A percentile compares a stretch with the other conserved stretches of the same genome.
These are phyloP conservation scores for Phaffomyces antillensis DNA, from an alignment of 805 yeast species.

Conservation along the genomic window DNA sequence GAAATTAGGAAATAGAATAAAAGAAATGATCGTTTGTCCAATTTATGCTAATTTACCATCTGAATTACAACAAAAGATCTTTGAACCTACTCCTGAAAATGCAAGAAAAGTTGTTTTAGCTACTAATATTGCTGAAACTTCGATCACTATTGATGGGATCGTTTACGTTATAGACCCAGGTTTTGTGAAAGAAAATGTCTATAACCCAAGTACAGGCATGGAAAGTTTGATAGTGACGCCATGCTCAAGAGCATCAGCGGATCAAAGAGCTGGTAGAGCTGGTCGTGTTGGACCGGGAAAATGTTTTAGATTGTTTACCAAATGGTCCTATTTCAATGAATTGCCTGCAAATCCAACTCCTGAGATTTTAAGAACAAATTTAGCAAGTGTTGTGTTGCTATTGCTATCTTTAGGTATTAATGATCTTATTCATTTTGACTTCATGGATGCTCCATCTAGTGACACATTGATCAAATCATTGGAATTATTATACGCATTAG, in stretches of 20 bases:
- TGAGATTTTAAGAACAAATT: slow-evolving; percentile 81
- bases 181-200: slow-evolving; percentile 85
- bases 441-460: slow-evolving; percentile 83
- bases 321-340: slow-evolving; percentile 72
- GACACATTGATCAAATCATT: slow-evolving; percentile 67
- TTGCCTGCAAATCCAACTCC: slow-evolving; percentile 78
- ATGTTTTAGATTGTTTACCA: slow-evolving; percentile 84
- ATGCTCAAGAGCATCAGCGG: slow-evolving; percentile 91
- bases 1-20: slow-evolving; percentile 46
- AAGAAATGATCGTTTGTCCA: slow-evolving; percentile 68
- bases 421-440: slow-evolving; percentile 76
- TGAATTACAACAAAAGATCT: slow-evolving; percentile 73
- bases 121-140: slow-evolving; percentile 96
- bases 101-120: slow-evolving; percentile 86
- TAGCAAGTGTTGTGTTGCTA: slow-evolving; percentile 68
- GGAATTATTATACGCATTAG: slow-evolving; percentile 76
- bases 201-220: slow-evolving; percentile 82
- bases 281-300: slow-evolving; percentile 97
- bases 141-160: slow-evolving; percentile 94
- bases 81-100: slow-evolving; percentile 78
- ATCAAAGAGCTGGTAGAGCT: slow-evolving; percentile 96
- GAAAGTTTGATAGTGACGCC: slow-evolving; percentile 81
- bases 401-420: slow-evolving; percentile 79
- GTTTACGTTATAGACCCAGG: slow-evolving; percentile 94
- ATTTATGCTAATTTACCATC: slow-evolving; percentile 89